Base-by-base conservation (phyloP, 2,329 filamentous ascomycete genomes). In the Beauveria australis region DNA sequence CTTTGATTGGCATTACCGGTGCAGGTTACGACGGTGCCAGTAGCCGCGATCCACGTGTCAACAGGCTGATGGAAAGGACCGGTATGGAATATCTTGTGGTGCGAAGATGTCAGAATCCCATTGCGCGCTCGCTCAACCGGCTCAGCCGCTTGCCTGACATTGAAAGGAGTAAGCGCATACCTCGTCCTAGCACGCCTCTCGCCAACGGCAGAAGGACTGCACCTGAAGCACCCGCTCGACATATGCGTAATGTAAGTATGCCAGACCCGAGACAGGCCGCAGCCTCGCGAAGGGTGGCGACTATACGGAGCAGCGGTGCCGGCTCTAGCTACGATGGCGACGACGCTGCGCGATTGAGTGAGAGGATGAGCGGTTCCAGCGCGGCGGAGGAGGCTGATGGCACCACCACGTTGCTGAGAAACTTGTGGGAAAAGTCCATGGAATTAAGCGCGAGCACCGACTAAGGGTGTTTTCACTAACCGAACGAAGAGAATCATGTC, bases 71-170 rank as follows among this genome's bases (percentile, higher is more conserved):
- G 59, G 87, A 90, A 69, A 81, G 85, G 52, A 88, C 87, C 1
- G 85, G 85, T 18, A 82, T 88, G 72, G 88, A 91, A 68, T 91
- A 90, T 70, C 79, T 86, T n/a, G 87, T 89, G 9, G 86, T 91
- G 40, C 81, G 87, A 59, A 79, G 88, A 49, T 88, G 88, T 68
- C 86, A 89, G 67, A 89, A 89, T 66, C 87, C 88, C 0, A 79
- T 91, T 19, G 83, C 81, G 5, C 81, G 87, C 51, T 87, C 86
- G 0, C 73, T 91, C 19, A 72, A 72, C 46, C 73, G 76, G 3
- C 68, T 78, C 6, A 68, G 68, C 40, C 68, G 78, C 33, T 76
- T 85, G 1, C 80, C 83, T 0, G 81, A 80, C 8, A 70, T 75
- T 33, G 77, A 83, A 57, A 81, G 78, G 68, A 76, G 74, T 37